Base-by-base conservation (phyloP, 495 filamentous ascomycete species). In the Talaromyces borbonicus region DNA sequence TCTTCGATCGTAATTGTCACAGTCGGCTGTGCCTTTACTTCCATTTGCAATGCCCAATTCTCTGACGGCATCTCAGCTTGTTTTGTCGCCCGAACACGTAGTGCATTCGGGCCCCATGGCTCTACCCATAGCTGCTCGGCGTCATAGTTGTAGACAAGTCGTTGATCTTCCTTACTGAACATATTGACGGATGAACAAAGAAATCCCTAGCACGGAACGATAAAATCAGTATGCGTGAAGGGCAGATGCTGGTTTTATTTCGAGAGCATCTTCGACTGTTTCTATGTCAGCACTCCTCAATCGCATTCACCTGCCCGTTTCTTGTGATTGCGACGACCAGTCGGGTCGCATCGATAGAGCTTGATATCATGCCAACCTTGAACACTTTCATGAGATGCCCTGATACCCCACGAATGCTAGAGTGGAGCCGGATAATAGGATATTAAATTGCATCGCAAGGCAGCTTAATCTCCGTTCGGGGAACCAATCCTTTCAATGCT, bases 11-110 rank as follows among this genome's bases (percentile, higher is more conserved):
- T 30, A 31, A 67, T 61, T 15, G 24, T 51, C 11, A 42, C n/a
- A 27, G 25, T 43, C 26, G 23, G 24, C 42, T 36, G 19, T 5
- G 30, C 0, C 31, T 33, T 15, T n/a, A 26, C 11, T 27, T 33
- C 48, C 40, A 37, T 44, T 30, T 56, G 58, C 50, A 80, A 61
- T 7, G 75, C 76, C 74, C 75, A 78, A 53, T 74, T 60, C 15
- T 50, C 76, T 67, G 4, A 53, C 48, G 6, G 75, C 72, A 59
- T 77, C 69, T 9, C 53, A 55, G 9, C 60, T 24, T 62, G 61
- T 47, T 69, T 72, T 16, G 73, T 77, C 2, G 74, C 72, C 25
- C 74, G 68, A 19, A 80, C 51, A 15, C 75, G 72, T 30, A 79
- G 53, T 1, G 74, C 71, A 51, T 75, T 70, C 8, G 60, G 56